Evolutionary conservation across 1,139 yeast species (phyloP), one percentile per base, ranked within the genome.

Genomic region (Hanseniaspora uvarum): DNA sequence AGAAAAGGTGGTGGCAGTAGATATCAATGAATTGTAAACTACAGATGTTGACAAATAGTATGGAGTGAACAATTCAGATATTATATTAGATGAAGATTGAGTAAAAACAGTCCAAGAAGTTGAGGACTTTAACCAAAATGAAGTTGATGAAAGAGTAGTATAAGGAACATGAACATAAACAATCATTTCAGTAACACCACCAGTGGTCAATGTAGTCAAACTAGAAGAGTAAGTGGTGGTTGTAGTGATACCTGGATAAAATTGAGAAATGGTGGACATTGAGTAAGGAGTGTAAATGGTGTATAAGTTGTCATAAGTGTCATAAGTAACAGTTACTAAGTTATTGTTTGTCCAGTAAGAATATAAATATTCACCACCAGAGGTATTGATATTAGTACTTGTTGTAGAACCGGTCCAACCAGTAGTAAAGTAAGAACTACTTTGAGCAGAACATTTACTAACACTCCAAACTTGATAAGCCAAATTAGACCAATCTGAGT

Each of bases 1-100:
- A 5, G 58, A 37, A 12, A 54, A 46, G 2, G 58, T 56, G 0
- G 61, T 57, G 16, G 56, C 56, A 10, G 58, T 43, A 19, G 58
- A 33, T 1, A 60, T 48, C 23, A 34, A 46, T 7, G 58, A 55
- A 54, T 43, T 46, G 52, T 38, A 37, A 34, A 24, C 55, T 21
- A 34, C 46, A 19, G 52, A 52, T 28, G 40, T 40, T 19, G 46
- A 57, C 24, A 33, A 18, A 37, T 14, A 53, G 39, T 36, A 56
- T 53, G 52, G 61, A 56, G 49, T 53, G 2, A 41, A 5, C 11
- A 47, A 36, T 31, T 48, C 44, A 34, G 51, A 46, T 1, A 45
- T 54, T 47, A n/a, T 40, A 38, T 18, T 28, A 1, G 46, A 58
- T 51, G 10, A 3, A 23, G 31, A 53, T 55, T 12, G 46, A 40